Evolutionary conservation across 305 asterid species (phyloP), one percentile per base, ranked within the genome.

Genomic region (Fraxinus baroniana): DNA sequence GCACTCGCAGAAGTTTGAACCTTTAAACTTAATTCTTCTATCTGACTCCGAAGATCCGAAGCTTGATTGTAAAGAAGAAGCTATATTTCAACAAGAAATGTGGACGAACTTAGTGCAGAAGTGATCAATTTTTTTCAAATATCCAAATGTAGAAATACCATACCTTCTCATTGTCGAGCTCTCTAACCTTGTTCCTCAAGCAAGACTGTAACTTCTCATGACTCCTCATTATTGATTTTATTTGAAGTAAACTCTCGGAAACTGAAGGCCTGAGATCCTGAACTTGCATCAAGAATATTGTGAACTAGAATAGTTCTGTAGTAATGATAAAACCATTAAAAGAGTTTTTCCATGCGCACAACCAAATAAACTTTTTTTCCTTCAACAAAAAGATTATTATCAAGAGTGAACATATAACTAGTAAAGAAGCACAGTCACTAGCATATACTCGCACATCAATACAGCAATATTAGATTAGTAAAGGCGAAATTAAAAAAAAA

Each of bases 111-210:
- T 87, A 84, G 70, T 74, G 78, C 44, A 32, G 73, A 70, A 75
- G 76, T 81, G 62, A 44, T 44, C 75, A 76, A 84, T 36, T 12
- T 20, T 12, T 24, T 62, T 46, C 37, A 82, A 77, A 80, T 81
- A 76, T 77, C 33, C 83, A 76, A 79, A 74, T 62, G 79, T 73
- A 82, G 41, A 76, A 80, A 76, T 78, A 64, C 3, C 81, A 49
- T 84, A 94, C 99, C 97, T 94, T 94, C 88, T 92, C 99, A 84
- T 84, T 83, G 90, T 91, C 92, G 78, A 93, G 97, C 82, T 84
- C 87, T 79, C 82, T 77, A 85, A 94, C 79, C 85, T 90, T 91
- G 82, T 75, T 85, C 88, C 86, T 88, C 85, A 90, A 83, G 87
- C 83, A 87, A 83, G 90, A 91, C n/a, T 87, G 87, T 81, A 93